A percentile compares a stretch with the other conserved stretches of the same genome.
These are phyloP conservation scores for Penicillium thymicola DNA, from an alignment of 2,329 filamentous ascomycete species.

Conservation along the genomic window DNA sequence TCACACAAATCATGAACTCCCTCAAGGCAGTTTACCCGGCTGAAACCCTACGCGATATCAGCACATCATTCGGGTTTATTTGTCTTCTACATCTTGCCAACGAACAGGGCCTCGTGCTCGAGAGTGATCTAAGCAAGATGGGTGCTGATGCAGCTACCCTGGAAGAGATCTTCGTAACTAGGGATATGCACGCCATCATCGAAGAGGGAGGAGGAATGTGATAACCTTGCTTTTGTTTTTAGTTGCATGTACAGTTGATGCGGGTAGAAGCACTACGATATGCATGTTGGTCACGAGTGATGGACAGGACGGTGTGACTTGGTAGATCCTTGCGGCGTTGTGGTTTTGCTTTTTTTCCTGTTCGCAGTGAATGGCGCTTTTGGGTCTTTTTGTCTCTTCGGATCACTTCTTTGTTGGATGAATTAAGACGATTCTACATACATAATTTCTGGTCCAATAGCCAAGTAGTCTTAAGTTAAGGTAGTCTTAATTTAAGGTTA, in stretches of 20 bases:
- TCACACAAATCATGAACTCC: constrained; percentile 88
- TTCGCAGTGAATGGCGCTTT: constrained; percentile 20
- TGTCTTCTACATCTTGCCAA: constrained; percentile 87
- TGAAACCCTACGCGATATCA: constrained; percentile 86
- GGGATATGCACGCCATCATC: constrained; percentile 40
- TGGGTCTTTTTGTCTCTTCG: constrained; percentile 2
- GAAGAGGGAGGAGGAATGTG: constrained; percentile 34
- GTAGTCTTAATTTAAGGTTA: neutral
- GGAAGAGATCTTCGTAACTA: constrained; percentile 46
- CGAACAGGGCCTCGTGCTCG: constrained; percentile 81
- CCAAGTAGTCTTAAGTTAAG: neutral
- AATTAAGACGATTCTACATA: constrained; percentile 5
- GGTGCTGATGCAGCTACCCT: constrained; percentile 31
- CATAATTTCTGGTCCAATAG: neutral
- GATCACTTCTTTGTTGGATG: neutral
- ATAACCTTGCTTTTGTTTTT: constrained; percentile 3
- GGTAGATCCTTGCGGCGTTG: constrained; percentile 21
- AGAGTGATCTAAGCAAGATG: constrained; percentile 49
- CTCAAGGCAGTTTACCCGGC: constrained; percentile 83
- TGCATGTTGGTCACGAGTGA: constrained; percentile 20
- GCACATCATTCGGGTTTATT: constrained; percentile 90
- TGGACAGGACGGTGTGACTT: constrained; percentile 16
- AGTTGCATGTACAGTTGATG: constrained; percentile 20
- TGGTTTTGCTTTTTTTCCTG: constrained; percentile 11
- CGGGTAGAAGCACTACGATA: constrained; percentile 8